Evolutionary conservation across 2,329 filamentous ascomycete genomes (phyloP).

Genomic region (Furcasterigmium furcatum): DNA sequence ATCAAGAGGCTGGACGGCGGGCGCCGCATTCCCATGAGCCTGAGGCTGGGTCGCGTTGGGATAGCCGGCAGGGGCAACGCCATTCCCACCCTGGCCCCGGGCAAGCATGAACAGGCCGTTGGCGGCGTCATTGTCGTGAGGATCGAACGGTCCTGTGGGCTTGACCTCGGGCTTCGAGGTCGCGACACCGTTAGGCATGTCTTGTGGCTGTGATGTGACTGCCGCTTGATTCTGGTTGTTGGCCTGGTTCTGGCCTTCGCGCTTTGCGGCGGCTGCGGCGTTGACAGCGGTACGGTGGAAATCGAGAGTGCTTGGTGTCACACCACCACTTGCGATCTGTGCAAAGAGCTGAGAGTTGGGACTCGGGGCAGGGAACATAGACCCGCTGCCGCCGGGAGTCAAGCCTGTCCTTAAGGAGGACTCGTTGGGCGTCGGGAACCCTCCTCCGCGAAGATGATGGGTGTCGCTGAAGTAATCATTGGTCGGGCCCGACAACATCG

Average conservation of each 20-base stretch:
- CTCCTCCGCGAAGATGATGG: constrained; percentile 66
- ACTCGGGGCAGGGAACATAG: constrained; percentile 93
- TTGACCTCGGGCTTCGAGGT: constrained; percentile 45
- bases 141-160: constrained; percentile 68
- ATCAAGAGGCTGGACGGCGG: constrained; percentile 29
- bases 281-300: constrained; percentile 92
- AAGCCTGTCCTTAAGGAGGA: constrained; percentile 87
- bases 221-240: constrained; percentile 19
- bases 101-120: constrained; percentile 93
- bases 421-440: constrained; percentile 94
- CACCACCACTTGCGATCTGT: constrained; percentile 73
- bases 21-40: constrained; percentile 42
- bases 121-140: constrained; percentile 91
- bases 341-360: constrained; percentile 83
- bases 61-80: constrained; percentile 49
- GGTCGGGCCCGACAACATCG: constrained; percentile 86
- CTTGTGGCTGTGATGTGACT: constrained; percentile 17
- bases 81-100: constrained; percentile 68
- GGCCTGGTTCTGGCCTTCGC: constrained; percentile 40
- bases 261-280: constrained; percentile 67
- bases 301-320: constrained; percentile 86
- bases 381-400: constrained; percentile 91
- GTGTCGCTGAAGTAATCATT: constrained; percentile 88
- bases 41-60: constrained; percentile 39
- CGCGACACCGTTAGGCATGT: constrained; percentile 29